phyloP scores from a whole-genome alignment of 1,139 yeast genomes.

The Hansenula anomala region DNA sequence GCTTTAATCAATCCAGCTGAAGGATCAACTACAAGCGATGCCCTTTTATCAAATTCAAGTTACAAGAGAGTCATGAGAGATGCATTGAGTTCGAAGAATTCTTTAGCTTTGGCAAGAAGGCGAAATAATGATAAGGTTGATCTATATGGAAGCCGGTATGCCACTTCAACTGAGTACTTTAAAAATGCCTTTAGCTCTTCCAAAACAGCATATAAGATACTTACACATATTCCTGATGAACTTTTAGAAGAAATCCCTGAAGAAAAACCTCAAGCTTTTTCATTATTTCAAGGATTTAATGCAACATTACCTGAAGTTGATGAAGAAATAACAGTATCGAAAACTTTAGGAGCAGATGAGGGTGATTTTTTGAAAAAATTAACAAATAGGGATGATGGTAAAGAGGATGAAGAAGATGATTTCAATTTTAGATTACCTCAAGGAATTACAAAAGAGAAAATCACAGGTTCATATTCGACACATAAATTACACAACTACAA shows the following conservation, averaged over 20 bases:
- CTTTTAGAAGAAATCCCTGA: slow-evolving; percentile 46
- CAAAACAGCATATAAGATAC: slow-evolving; percentile 38
- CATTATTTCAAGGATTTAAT: slow-evolving; percentile 63
- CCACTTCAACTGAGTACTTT: slow-evolving; percentile 26
- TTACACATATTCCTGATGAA: slow-evolving; percentile 51
- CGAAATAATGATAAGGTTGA: slow-evolving; percentile 12
- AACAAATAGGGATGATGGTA: slow-evolving; percentile 13
- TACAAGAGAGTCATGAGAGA: slow-evolving; percentile 46
- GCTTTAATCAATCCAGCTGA: slow-evolving; percentile 30
- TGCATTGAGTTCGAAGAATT: slow-evolving; percentile 26
- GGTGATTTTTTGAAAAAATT: slow-evolving; percentile 14
- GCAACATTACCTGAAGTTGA: slow-evolving; percentile 48
- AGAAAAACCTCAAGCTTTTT: slow-evolving; percentile 27
- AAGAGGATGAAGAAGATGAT: slow-evolving; percentile 14
- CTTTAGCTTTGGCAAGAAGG: slow-evolving; percentile 17
- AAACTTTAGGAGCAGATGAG: slow-evolving; percentile 13
- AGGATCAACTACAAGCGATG: slow-evolving; percentile 22
- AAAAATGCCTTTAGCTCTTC: slow-evolving; percentile 25
- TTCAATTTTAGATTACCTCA: slow-evolving; percentile 27
- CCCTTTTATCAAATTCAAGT: slow-evolving; percentile 33
- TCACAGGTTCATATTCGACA: slow-evolving; percentile 35
- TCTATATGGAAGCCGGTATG: slow-evolving; percentile 24
- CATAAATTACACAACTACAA: slow-evolving; percentile 32
- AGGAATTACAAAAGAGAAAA: slow-evolving; percentile 33
- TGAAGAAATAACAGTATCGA: slow-evolving; percentile 27